These are phyloP conservation scores for Cutaneotrichosporon cavernicola DNA, from an alignment of 1,284 basidiomycete species.

Conservation along the genomic window DNA sequence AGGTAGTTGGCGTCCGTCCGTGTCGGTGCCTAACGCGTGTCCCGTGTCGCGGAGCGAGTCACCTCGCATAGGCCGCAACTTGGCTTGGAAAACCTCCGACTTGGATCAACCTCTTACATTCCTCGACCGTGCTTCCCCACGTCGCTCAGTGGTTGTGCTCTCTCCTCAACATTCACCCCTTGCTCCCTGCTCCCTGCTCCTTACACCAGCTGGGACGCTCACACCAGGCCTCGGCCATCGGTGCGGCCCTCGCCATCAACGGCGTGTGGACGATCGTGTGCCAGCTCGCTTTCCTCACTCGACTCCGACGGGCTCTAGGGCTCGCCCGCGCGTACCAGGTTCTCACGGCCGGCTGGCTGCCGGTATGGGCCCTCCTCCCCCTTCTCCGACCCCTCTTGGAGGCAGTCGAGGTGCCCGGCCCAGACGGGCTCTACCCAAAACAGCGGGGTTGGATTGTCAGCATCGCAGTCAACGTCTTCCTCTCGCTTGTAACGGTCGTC, in stretches of 20 bases:
- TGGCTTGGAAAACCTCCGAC: no score
- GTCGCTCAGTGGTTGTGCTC: no score
- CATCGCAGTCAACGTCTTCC: slow-evolving; percentile 39
- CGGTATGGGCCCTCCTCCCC: slow-evolving; percentile 44
- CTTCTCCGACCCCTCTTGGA: slow-evolving; percentile 37
- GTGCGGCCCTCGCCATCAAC: slow-evolving; percentile 46
- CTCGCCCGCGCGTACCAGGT: slow-evolving; percentile 39
- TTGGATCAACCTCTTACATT: no score
- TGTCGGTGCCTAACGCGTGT: no score
- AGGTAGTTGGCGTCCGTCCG: no score
- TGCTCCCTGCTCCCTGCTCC: background rate
- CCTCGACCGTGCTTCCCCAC: no score
- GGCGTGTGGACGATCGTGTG: slow-evolving; percentile 47
- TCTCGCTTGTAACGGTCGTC: slow-evolving; percentile 40
- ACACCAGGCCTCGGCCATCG: slow-evolving; percentile 41
- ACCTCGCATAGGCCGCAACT: no score
- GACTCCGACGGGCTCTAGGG: slow-evolving; percentile 41
- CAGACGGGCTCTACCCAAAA: slow-evolving; percentile 25
- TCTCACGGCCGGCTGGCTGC: slow-evolving; percentile 42
- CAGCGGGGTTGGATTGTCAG: slow-evolving; percentile 36
- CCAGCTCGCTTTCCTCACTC: slow-evolving; percentile 46
- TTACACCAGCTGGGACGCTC: background rate
- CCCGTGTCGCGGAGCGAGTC: no score
- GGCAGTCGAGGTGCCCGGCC: slow-evolving; percentile 30
- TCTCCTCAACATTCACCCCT: no score